A percentile compares a stretch with the other conserved stretches of the same genome.
These are phyloP conservation scores for Plantago ovata DNA, from an alignment of 257 asterid genomes.

Conservation along the genomic window DNA sequence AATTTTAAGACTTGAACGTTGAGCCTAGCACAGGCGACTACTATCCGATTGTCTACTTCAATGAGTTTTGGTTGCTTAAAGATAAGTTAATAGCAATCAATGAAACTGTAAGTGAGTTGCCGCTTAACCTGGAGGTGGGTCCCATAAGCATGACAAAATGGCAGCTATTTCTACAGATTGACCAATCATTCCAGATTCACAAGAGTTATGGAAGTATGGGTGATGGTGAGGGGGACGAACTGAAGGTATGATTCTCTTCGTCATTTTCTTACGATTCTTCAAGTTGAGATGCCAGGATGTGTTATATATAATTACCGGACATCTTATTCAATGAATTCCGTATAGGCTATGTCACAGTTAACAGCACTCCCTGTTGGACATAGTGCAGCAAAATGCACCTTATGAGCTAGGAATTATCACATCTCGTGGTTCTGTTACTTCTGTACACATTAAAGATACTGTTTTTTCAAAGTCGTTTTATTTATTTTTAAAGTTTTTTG, in stretches of 20 bases:
- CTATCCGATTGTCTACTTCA: slow-evolving; percentile 83
- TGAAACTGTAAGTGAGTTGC: slow-evolving; percentile 76
- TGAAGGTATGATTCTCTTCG: slow-evolving; percentile 53
- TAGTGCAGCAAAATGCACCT: too few relatives aligned
- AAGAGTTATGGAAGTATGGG: slow-evolving; percentile 96
- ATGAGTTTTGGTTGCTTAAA: slow-evolving; percentile 93
- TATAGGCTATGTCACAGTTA: not conserved
- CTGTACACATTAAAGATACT: too few relatives aligned
- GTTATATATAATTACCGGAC: not conserved
- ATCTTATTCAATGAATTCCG: not conserved
- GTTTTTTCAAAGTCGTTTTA: too few relatives aligned
- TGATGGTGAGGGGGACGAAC: slow-evolving; percentile 98
- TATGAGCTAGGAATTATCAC: too few relatives aligned
- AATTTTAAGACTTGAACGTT: slow-evolving; percentile 52
- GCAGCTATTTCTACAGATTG: slow-evolving; percentile 94
- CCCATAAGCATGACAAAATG: slow-evolving; percentile 99
- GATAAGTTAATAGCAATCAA: slow-evolving; percentile 71
- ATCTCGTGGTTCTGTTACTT: too few relatives aligned
- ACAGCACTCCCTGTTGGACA: too few relatives aligned
- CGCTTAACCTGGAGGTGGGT: slow-evolving; percentile 80
- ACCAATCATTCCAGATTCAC: slow-evolving; percentile 94
- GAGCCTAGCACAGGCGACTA: slow-evolving; percentile 80
- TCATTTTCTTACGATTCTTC: not conserved
- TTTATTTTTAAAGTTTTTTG: too few relatives aligned
- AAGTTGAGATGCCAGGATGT: not conserved